Evolutionary conservation across 208 protist genomes (phyloP), one percentile per base, ranked within the genome.

Genomic region (Naegleria lovaniensis): DNA sequence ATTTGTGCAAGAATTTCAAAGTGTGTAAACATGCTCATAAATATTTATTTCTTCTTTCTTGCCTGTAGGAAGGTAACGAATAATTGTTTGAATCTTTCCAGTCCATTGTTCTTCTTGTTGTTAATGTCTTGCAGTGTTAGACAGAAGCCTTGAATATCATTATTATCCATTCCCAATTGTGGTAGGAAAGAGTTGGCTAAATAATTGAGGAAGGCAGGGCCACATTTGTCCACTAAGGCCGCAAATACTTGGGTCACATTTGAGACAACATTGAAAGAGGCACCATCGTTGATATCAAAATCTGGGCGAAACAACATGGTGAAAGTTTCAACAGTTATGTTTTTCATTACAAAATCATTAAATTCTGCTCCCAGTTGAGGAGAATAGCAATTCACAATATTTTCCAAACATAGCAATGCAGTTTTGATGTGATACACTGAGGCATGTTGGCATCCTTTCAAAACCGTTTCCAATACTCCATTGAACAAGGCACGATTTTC

Each of bases 41-140:
- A 67, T 29, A 67, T 67, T 67, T 67, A 67, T 29, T 79, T 79
- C 29, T 79, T 79, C 67, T 79, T 79, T 79, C 29, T 79, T 79
- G 67, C 2, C n/a, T 36, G 29, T 36, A 79, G 7, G 7, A 79
- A 79, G 9, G 19, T 29, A n/a, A 36, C 5, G 29, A 79, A 79
- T 13, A 33, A 36, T 79, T 79, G 67, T 36, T 79, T 79, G 29
- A 79, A 79, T 36, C 67, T 36, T 79, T 79, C 67, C 13, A 79
- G n/a, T 36, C 67, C 67, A 79, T 79, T 79, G 25, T 36, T 33
- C 29, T 79, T 29, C 7, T 79, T 79, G 7, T 36, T n/a, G 36
- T 79, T 25, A 9, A 79, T 79, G 9, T 79, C 29, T 79, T 79
- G 67, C 5, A 79, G 67, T 36, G 67, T 36, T 36, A 36, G 29